A percentile compares a stretch with the other conserved stretches of the same genome.
phyloP scores from a whole-genome alignment of 1,139 yeast genomes.

The Meyerozyma carpophila region DNA sequence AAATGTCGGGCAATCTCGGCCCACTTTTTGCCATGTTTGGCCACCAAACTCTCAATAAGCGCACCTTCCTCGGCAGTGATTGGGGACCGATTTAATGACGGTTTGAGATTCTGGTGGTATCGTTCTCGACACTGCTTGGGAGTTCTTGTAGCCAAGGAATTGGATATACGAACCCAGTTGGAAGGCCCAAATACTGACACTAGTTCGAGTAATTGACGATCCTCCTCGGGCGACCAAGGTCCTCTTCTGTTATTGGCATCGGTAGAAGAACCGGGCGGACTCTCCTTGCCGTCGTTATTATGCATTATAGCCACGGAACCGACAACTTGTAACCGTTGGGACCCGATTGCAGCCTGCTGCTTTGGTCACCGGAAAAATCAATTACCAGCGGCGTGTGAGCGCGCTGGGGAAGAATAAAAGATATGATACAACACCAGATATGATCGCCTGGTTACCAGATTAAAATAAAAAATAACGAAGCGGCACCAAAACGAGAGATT shows the following conservation, averaged over 20 bases:
- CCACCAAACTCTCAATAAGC: constrained; percentile 73
- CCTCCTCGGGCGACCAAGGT: constrained; percentile 90
- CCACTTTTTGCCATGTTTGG: constrained; percentile 84
- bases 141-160: constrained; percentile 67
- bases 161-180: constrained; percentile 86
- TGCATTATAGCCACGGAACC: not conserved
- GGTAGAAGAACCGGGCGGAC: not conserved
- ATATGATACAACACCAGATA: not conserved
- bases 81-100: constrained; percentile 74
- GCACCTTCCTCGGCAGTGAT: constrained; percentile 82
- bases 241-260: constrained; percentile 44
- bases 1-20: constrained; percentile 89
- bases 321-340: not conserved
- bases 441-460: not conserved
- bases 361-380: not conserved
- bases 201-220: constrained; percentile 62
- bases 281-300: not conserved
- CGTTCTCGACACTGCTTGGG: constrained; percentile 93
- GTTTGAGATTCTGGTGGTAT: constrained; percentile 87
- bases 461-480: too few relatives aligned
- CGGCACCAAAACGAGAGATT: not conserved
- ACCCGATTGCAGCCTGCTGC: not conserved
- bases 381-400: not conserved
- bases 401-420: not conserved
- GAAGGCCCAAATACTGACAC: constrained; percentile 76